phyloP scores from a whole-genome alignment of 305 asterid genomes.

The Solanum aculeatissimum region DNA sequence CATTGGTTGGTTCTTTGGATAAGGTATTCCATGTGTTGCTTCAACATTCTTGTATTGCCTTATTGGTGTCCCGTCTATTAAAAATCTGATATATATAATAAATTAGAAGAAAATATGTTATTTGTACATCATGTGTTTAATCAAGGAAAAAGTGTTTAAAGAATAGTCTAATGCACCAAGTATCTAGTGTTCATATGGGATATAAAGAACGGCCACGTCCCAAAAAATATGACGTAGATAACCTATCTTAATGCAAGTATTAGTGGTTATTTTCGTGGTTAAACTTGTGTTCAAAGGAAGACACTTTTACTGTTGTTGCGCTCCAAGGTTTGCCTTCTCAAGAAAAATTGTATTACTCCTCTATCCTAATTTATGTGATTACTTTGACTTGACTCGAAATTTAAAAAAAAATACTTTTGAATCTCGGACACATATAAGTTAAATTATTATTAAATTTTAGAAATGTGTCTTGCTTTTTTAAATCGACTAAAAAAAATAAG shows the following conservation, averaged over 20 bases:
- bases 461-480: too few species aligned
- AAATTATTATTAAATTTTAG: too few species aligned
- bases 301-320: too few species aligned
- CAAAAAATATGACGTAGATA: rapidly evolving
- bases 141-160: not conserved
- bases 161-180: not conserved
- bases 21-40: not conserved
- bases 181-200: rapidly evolving
- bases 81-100: not conserved
- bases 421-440: too few species aligned
- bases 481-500: too few species aligned
- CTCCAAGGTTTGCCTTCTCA: too few species aligned
- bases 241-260: rapidly evolving
- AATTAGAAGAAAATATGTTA: not conserved
- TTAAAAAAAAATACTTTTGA: too few species aligned
- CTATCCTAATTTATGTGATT: too few species aligned
- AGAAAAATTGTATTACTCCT: too few species aligned
- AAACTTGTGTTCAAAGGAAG: not conserved
- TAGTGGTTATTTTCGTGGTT: not conserved
- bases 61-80: constrained; percentile 2
- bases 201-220: rapidly evolving
- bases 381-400: too few species aligned
- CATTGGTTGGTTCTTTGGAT: constrained; percentile 4
- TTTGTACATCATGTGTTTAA: not conserved
- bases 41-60: constrained; percentile 1